These are phyloP conservation scores for Spongospora subterranea DNA, from an alignment of 208 protist genomes.

Conservation along the genomic window DNA sequence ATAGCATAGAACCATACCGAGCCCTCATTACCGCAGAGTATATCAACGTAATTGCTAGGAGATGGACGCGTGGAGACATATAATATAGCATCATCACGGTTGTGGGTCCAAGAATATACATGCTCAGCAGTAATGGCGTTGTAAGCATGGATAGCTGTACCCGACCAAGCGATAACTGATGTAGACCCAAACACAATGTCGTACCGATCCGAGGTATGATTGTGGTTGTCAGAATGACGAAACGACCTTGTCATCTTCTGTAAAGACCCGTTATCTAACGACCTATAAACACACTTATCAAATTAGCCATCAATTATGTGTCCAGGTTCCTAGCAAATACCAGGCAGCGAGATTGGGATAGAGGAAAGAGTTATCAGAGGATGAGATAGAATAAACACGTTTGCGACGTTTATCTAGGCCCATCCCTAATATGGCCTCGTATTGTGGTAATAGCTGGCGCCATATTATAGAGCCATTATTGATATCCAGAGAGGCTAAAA, in stretches of 20 bases:
- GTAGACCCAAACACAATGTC: not conserved
- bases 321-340: no score
- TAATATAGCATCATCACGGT: not conserved
- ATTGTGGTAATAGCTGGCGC: not conserved
- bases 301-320: no score
- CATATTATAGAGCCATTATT: not conserved
- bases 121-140: not conserved
- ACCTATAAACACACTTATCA: not conserved
- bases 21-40: no score
- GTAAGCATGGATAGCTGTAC: not conserved
- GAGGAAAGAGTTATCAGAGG: no score
- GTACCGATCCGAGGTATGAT: not conserved
- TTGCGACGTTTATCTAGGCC: not conserved
- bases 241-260: not conserved
- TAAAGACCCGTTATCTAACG: not conserved
- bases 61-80: no score
- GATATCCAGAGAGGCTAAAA: not conserved
- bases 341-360: not conserved
- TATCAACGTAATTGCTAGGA: no score
- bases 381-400: not conserved
- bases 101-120: not conserved
- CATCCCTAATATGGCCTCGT: not conserved
- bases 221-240: not conserved
- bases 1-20: no score
- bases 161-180: not conserved